These are phyloP conservation scores for Cladophialophora immunda DNA, from an alignment of 2,329 filamentous ascomycete species.

Conservation along the genomic window DNA sequence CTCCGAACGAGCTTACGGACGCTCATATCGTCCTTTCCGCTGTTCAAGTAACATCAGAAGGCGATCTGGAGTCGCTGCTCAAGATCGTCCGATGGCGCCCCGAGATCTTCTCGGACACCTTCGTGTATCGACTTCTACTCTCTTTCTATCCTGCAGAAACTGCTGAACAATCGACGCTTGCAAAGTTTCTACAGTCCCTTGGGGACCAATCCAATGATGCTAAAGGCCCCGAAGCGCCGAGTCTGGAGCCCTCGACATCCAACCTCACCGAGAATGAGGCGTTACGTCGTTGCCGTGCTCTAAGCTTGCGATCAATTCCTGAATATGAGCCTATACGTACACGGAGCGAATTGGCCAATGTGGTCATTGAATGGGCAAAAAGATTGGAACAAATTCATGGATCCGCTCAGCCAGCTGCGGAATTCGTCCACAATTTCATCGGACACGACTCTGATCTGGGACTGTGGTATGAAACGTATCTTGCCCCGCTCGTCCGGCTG, in stretches of 20 bases:
- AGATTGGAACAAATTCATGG: slow-evolving; percentile 68
- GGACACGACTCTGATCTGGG: slow-evolving; percentile 60
- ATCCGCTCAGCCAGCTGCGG: slow-evolving; percentile 63
- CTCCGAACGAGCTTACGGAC: slow-evolving; percentile 55
- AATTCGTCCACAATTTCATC: slow-evolving; percentile 67
- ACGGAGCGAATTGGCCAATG: slow-evolving; percentile 52
- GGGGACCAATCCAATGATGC: slow-evolving; percentile 47
- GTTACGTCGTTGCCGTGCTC: slow-evolving; percentile 23
- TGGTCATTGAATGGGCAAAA: slow-evolving; percentile 68
- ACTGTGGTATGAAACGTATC: slow-evolving; percentile 67
- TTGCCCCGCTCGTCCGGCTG: slow-evolving; percentile 66
- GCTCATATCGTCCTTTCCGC: slow-evolving; percentile 67
- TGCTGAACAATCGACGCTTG: slow-evolving; percentile 48
- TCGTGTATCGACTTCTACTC: slow-evolving; percentile 67
- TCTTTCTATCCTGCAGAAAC: slow-evolving; percentile 70
- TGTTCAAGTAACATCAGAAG: slow-evolving; percentile 63
- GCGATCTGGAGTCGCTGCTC: slow-evolving; percentile 62
- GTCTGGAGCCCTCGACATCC: slow-evolving; percentile 49
- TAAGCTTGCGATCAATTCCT: slow-evolving; percentile 28
- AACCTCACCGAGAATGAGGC: slow-evolving; percentile 30
- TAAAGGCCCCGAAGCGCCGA: slow-evolving; percentile 39
- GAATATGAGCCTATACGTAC: slow-evolving; percentile 18
- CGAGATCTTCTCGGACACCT: slow-evolving; percentile 59
- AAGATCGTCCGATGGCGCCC: slow-evolving; percentile 59
- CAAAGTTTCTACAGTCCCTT: slow-evolving; percentile 30